These are phyloP conservation scores for Debaryomyces subglobosus DNA, from an alignment of 1,139 yeast genomes.

Conservation along the genomic window DNA sequence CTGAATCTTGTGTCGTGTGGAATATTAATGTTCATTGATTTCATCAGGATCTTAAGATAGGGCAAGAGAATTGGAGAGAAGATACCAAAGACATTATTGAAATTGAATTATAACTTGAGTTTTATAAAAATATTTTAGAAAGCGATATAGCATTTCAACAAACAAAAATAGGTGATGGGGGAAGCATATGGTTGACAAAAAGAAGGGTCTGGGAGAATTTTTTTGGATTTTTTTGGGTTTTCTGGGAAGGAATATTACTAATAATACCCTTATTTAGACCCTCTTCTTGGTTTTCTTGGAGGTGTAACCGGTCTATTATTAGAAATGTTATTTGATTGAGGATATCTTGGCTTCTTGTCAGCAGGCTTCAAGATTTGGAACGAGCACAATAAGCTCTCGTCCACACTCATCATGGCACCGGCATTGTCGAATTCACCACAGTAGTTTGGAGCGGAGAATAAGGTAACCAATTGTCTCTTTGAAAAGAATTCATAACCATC, in stretches of 20 bases:
- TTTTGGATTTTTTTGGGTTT: conserved; percentile 3
- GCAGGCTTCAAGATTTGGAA: conserved; percentile 98
- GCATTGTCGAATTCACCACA: conserved; percentile 99
- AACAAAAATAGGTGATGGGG: conserved; percentile 3
- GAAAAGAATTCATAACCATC: conserved; percentile 98
- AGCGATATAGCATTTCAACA: conserved; percentile 4
- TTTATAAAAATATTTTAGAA: neutral
- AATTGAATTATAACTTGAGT: conserved; percentile 1
- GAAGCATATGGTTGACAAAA: neutral
- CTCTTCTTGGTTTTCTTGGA: conserved; percentile 73
- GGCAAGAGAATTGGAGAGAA: conserved; percentile 1
- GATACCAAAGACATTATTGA: conserved; percentile 2
- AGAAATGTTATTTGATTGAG: conserved; percentile 55
- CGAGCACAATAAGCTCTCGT: conserved; percentile 91
- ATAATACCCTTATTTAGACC: conserved; percentile 43
- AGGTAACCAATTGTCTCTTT: conserved; percentile 91
- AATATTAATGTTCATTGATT: conserved; percentile 4
- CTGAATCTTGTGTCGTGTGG: neutral
- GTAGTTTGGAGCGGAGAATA: conserved; percentile 95
- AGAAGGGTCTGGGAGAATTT: conserved; percentile 1
- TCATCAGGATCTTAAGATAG: neutral
- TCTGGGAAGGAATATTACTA: neutral
- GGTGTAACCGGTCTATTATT: conserved; percentile 63
- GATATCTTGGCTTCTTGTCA: conserved; percentile 75
- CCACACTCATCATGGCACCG: conserved; percentile 99